A percentile compares a stretch with the other conserved stretches of the same genome.
phyloP scores from a whole-genome alignment of 106 monocot genomes.

The Alisma plantagoaquatica region DNA sequence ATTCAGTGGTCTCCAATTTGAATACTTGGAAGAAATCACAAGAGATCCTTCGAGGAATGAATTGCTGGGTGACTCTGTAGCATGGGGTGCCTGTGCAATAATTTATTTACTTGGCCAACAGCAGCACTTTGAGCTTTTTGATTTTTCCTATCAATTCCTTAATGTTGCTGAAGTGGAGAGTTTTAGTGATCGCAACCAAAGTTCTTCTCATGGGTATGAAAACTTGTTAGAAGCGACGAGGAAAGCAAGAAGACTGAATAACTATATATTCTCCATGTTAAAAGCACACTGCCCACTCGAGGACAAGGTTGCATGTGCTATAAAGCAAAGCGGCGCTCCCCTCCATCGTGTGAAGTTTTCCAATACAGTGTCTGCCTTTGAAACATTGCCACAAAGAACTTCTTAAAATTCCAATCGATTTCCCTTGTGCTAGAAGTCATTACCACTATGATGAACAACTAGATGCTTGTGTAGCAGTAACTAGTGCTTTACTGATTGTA shows the following conservation, averaged over 20 bases:
- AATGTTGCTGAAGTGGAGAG: constrained; percentile 93
- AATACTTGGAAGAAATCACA: constrained; percentile 58
- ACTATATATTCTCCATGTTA: constrained; percentile 85
- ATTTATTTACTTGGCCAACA: constrained; percentile 97
- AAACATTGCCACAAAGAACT: constrained; percentile 76
- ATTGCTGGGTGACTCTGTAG: constrained; percentile 81
- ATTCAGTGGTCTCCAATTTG: constrained; percentile 96
- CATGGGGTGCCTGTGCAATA: constrained; percentile 96
- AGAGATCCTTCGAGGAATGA: constrained; percentile 44
- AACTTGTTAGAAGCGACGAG: constrained; percentile 79
- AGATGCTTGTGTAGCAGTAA: no score
- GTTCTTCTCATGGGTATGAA: no score
- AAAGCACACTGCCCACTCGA: constrained; percentile 94
- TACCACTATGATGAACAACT: no score
- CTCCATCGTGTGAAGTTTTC: constrained; percentile 58
- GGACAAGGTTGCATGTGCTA: constrained; percentile 90
- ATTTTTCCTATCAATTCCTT: constrained; percentile 92
- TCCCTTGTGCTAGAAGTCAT: no score
- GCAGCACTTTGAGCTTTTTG: constrained; percentile 90
- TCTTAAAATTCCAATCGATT: no score
- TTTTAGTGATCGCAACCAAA: no score
- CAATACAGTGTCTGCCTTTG: constrained; percentile 83
- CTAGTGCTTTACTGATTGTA: no score
- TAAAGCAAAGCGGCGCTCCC: constrained; percentile 89
- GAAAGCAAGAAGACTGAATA: constrained; percentile 90